These are phyloP conservation scores for Ormosia emarginata DNA, from an alignment of 306 rosid species.

Conservation along the genomic window DNA sequence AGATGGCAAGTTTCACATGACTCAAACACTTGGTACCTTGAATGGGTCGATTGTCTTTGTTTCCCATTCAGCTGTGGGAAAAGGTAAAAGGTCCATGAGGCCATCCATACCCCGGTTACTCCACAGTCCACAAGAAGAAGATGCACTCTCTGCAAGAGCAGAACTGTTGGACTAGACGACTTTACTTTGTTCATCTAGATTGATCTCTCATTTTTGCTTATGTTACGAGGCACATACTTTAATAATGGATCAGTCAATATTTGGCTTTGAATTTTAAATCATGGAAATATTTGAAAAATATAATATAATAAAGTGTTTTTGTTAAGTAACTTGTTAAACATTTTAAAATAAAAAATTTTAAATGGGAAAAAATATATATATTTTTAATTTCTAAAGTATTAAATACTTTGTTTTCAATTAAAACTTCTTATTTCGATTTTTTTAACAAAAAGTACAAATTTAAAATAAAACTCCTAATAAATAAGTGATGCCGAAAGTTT, in stretches of 20 bases:
- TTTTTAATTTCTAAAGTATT: no score
- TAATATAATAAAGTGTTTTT: background rate
- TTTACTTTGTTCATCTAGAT: background rate
- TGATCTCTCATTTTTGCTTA: background rate
- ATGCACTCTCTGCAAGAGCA: background rate
- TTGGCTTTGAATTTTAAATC: background rate
- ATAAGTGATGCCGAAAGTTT: background rate
- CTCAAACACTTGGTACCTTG: background rate
- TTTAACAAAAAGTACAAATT: no score
- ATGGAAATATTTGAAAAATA: background rate
- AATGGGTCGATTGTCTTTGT: background rate
- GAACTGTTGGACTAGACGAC: background rate
- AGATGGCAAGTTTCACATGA: constrained; percentile 6
- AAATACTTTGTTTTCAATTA: no score
- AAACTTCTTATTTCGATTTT: no score
- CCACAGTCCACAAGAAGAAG: background rate
- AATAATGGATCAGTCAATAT: background rate
- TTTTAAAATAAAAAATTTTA: no score
- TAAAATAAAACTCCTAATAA: background rate
- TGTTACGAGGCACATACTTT: background rate
- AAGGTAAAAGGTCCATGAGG: background rate
- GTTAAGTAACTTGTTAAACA: no score
- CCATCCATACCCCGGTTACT: background rate
- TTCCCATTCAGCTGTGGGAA: background rate
- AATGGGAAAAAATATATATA: no score